phyloP scores from a whole-genome alignment of 768 basidiomycete species.

The Sarcodon aspratus region DNA sequence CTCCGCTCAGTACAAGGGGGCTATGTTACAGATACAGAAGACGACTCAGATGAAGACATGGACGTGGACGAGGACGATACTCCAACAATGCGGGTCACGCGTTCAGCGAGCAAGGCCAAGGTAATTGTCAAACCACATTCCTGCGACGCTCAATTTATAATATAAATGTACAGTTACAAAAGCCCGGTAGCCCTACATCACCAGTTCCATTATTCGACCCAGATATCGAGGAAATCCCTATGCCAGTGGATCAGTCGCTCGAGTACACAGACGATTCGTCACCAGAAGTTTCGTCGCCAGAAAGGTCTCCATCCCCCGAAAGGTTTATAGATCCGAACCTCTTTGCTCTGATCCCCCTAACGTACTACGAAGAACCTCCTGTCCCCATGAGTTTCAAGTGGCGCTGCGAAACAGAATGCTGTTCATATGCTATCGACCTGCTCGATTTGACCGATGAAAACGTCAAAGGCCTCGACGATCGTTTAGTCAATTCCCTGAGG shows the following conservation, averaged over 20 bases:
- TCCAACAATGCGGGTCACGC: neutral
- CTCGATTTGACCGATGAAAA: constrained; percentile 26
- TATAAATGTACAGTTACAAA: neutral
- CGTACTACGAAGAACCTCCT: constrained; percentile 23
- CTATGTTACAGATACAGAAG: constrained; percentile 12
- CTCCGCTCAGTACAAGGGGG: constrained; percentile 18
- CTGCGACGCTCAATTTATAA: too few species aligned
- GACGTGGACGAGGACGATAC: neutral
- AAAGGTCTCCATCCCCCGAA: constrained; percentile 7
- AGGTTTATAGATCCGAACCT: constrained; percentile 10
- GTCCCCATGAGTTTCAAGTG: constrained; percentile 38
- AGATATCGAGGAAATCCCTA: constrained; percentile 1
- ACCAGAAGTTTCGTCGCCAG: neutral
- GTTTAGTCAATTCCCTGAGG: neutral
- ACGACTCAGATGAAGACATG: neutral
- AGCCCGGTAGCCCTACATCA: neutral
- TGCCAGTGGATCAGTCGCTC: neutral
- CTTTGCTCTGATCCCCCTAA: constrained; percentile 22
- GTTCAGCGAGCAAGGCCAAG: neutral
- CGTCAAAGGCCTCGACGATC: constrained; percentile 10
- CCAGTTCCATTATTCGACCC: neutral
- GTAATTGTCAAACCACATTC: neutral
- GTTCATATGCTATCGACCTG: constrained; percentile 35
- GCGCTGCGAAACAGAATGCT: constrained; percentile 35
- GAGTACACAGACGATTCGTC: constrained; percentile 24